Conservation (phyloP, 78 protist genomes). For the Chrysochromulina parva region DNA sequence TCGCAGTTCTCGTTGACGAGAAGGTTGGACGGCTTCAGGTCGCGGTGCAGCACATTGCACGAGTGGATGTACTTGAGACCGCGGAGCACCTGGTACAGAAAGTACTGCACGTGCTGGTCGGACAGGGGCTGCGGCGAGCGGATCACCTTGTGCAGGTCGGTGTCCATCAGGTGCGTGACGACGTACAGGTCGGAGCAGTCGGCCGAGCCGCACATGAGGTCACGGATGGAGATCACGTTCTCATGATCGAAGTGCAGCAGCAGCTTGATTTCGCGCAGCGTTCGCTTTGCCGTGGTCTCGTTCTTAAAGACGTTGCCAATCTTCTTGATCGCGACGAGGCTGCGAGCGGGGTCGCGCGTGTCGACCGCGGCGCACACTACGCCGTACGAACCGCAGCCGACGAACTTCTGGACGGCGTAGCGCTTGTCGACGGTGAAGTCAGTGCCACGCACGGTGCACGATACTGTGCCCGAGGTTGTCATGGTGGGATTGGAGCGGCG, state of each 20-base stretch:
- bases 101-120: conserved; percentile 39
- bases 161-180: conserved; percentile 37
- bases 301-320: conserved; percentile 46
- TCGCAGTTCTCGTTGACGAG: conserved; percentile 44
- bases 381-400: conserved; percentile 4
- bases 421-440: not conserved
- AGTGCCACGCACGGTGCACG: not conserved
- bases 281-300: conserved; percentile 47
- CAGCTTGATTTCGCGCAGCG: conserved; percentile 53
- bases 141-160: conserved; percentile 44
- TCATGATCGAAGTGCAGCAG: conserved; percentile 43
- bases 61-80: conserved; percentile 48
- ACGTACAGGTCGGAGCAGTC: conserved; percentile 12
- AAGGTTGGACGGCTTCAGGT: conserved; percentile 51
- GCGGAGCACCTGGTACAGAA: conserved; percentile 40
- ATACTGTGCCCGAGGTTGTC: too few species aligned
- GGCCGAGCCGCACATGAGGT: not conserved
- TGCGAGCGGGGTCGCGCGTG: not conserved
- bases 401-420: not conserved
- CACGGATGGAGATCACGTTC: conserved; percentile 30
- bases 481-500: too few species aligned
- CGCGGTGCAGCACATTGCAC: conserved; percentile 41
- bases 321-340: conserved; percentile 6
- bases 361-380: conserved; percentile 6
- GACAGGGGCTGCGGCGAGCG: conserved; percentile 21